Conservation (phyloP, 164 flowering plant genomes). For the Umbellularia californica region DNA sequence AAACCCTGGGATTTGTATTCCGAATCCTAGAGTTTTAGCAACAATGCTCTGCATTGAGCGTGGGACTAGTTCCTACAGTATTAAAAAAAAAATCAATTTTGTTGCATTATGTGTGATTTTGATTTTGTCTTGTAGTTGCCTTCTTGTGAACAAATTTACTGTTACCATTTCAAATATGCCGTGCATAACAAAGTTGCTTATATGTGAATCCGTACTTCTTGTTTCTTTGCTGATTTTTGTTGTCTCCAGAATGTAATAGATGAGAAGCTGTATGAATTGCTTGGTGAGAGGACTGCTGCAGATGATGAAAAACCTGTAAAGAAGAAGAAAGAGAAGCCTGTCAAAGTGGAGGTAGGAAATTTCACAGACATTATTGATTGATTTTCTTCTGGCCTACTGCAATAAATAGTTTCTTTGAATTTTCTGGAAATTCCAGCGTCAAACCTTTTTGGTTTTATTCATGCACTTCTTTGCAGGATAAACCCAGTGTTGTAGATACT, state of each 20-base stretch:
- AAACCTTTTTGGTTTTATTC: neutral
- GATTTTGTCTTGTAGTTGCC: no score
- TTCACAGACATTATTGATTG: neutral
- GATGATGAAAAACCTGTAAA: conserved; percentile 76
- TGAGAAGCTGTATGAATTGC: conserved; percentile 55
- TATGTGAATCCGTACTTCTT: neutral
- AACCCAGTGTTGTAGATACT: conserved; percentile 22
- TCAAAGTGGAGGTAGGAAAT: conserved; percentile 53
- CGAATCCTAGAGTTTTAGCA: no score
- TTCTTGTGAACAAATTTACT: no score
- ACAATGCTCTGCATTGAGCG: no score
- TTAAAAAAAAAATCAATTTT: no score
- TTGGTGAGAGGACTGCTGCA: conserved; percentile 92
- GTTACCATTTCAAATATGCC: neutral
- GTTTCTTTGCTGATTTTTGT: conserved; percentile 1
- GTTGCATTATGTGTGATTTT: no score
- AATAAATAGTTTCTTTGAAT: neutral
- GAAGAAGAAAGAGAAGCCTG: conserved; percentile 89
- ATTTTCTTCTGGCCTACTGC: neutral
- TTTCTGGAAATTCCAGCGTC: neutral
- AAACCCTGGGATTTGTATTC: no score
- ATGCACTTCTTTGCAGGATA: conserved; percentile 5
- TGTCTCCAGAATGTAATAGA: conserved; percentile 59
- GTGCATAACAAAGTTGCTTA: neutral
- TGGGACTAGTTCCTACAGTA: no score